phyloP scores from a whole-genome alignment of 2,329 filamentous ascomycete species.

The Monosporascus sp. region DNA sequence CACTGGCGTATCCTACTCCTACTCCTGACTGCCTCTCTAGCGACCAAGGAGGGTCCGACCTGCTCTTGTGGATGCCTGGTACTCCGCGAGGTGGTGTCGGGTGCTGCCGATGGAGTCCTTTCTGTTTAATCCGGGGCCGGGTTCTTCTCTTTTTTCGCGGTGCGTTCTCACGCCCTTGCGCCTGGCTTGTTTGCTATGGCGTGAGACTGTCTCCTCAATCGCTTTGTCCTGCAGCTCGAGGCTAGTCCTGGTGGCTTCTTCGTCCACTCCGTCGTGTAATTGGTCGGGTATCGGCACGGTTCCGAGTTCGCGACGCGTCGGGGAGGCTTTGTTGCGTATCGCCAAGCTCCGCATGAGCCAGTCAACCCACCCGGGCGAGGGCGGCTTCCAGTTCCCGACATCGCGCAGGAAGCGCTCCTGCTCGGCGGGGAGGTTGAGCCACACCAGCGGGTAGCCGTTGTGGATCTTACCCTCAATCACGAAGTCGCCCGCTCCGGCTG shows the following conservation, averaged over 20 bases:
- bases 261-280: slow-evolving; percentile 9
- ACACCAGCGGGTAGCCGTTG: slow-evolving; percentile 30
- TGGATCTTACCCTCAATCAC: slow-evolving; percentile 32
- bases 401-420: slow-evolving; percentile 24
- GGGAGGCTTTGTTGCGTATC: neutral
- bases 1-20: too few relatives aligned
- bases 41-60: too few relatives aligned
- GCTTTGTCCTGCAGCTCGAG: neutral
- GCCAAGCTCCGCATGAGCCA: slow-evolving; percentile 9
- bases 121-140: neutral
- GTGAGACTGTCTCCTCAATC: neutral
- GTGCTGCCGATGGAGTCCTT: too few relatives aligned
- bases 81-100: too few relatives aligned
- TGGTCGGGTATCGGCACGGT: neutral
- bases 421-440: slow-evolving; percentile 29
- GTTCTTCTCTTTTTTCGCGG: neutral
- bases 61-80: too few relatives aligned
- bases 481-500: slow-evolving; percentile 29
- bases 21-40: too few relatives aligned
- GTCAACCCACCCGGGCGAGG: slow-evolving; percentile 18
- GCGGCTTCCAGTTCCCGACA: slow-evolving; percentile 27
- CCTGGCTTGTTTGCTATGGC: neutral
- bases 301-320: neutral
- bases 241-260: slow-evolving; percentile 3
- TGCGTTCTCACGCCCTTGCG: neutral